phyloP scores from a whole-genome alignment of 257 asterid genomes.

The Ophiorrhiza pumila region DNA sequence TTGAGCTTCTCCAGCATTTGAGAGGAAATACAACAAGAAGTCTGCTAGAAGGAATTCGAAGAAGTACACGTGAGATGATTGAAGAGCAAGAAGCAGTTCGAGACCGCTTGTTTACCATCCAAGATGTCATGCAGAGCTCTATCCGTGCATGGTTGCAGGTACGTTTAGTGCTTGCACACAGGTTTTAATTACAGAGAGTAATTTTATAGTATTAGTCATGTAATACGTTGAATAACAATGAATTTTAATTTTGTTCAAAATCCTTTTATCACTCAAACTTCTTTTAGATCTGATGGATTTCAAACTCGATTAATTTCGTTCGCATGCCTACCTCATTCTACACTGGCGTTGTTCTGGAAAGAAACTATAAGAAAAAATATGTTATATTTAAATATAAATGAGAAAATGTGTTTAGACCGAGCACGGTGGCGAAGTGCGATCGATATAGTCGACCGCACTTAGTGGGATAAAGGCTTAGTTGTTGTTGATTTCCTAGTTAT shows the following conservation, averaged over 20 bases:
- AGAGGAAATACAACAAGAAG: conserved; percentile 59
- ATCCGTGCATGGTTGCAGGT: conserved; percentile 98
- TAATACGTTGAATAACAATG: neutral
- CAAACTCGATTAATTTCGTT: no score
- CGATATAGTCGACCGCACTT: no score
- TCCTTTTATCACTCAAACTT: neutral
- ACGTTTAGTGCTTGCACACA: conserved; percentile 5
- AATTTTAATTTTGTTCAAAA: neutral
- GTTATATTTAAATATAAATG: no score
- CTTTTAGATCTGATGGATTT: neutral
- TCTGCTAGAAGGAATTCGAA: conserved; percentile 68
- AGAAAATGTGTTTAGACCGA: no score
- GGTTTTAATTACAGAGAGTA: neutral
- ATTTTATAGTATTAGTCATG: neutral
- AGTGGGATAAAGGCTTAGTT: no score
- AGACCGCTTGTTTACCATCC: conserved; percentile 91
- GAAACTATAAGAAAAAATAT: no score
- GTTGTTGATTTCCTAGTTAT: neutral
- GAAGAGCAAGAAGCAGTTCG: conserved; percentile 99
- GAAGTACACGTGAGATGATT: conserved; percentile 88
- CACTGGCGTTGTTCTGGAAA: no score
- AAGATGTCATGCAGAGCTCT: conserved; percentile 98
- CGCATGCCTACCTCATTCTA: no score
- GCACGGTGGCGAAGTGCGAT: no score
- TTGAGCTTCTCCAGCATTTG: conserved; percentile 89